These are phyloP conservation scores for Lagerstroemia speciosa DNA, from an alignment of 345 rosid genomes.

Conservation along the genomic window DNA sequence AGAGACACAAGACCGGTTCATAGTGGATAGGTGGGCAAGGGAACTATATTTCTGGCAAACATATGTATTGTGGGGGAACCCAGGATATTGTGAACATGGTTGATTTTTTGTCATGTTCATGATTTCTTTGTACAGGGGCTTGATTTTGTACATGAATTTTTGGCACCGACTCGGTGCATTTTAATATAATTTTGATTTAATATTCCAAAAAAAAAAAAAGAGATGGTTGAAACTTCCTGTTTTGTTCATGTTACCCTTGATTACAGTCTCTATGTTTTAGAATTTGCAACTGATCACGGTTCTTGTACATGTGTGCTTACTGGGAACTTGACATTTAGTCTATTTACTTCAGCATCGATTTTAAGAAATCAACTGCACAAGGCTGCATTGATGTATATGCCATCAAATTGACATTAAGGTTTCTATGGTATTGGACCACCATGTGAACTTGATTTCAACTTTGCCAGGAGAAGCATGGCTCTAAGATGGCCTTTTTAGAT, in stretches of 20 bases:
- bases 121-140: no score
- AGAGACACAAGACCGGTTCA: no score
- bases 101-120: no score
- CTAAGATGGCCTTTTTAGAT: slow-evolving; percentile 97
- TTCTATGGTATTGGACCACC: background rate
- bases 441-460: background rate
- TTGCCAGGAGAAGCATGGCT: slow-evolving; percentile 89
- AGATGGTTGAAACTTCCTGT: background rate
- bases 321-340: background rate
- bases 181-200: no score
- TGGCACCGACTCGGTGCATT: no score
- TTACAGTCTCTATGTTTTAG: background rate
- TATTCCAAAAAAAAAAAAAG: no score
- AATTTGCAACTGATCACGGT: no score
- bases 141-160: no score
- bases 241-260: background rate
- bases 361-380: background rate
- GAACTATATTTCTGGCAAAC: no score
- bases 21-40: no score
- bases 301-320: background rate
- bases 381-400: background rate
- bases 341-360: background rate
- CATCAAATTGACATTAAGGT: background rate
- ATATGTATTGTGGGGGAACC: no score
- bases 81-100: no score